Evolutionary conservation across 805 yeast species (phyloP).

Genomic region (Tetrapisispora fleetii): DNA sequence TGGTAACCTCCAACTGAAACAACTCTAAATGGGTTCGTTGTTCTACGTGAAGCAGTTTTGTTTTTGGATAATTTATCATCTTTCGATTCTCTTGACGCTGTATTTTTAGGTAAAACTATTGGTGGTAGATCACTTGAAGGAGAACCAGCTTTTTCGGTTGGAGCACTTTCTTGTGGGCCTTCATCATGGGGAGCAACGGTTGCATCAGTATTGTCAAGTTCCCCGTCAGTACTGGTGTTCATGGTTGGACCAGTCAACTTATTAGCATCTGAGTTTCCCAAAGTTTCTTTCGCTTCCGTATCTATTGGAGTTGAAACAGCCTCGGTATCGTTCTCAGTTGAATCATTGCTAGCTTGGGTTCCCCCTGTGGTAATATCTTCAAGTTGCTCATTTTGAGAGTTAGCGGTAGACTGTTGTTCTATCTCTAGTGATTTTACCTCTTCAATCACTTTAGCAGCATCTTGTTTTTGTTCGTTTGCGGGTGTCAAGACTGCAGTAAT

Average conservation of each 20-base stretch:
- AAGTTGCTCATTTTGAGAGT: no score
- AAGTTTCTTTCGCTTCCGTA: not conserved
- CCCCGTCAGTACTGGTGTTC: no score
- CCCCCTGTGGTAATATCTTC: no score
- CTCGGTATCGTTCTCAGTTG: not conserved
- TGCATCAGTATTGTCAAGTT: not conserved
- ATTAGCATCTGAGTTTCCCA: no score
- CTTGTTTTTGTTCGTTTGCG: not conserved
- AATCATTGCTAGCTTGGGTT: no score
- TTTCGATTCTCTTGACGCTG: not conserved
- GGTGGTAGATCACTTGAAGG: not conserved
- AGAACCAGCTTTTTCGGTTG: not conserved
- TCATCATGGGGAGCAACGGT: not conserved
- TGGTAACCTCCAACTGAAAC: slow-evolving; percentile 21
- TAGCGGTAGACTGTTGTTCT: no score
- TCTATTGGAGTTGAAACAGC: not conserved
- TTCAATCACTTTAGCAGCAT: not conserved
- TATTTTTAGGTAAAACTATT: slow-evolving; percentile 2
- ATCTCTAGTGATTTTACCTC: not conserved
- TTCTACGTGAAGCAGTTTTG: slow-evolving; percentile 7
- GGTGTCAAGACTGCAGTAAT: not conserved
- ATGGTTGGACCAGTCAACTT: not conserved
- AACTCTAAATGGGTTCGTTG: slow-evolving; percentile 27
- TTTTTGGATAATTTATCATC: not conserved
- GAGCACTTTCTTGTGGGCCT: not conserved